Evolutionary conservation across 768 basidiomycete species (phyloP), one percentile per base, ranked within the genome.

Genomic region (Naganishia vishniacii): DNA sequence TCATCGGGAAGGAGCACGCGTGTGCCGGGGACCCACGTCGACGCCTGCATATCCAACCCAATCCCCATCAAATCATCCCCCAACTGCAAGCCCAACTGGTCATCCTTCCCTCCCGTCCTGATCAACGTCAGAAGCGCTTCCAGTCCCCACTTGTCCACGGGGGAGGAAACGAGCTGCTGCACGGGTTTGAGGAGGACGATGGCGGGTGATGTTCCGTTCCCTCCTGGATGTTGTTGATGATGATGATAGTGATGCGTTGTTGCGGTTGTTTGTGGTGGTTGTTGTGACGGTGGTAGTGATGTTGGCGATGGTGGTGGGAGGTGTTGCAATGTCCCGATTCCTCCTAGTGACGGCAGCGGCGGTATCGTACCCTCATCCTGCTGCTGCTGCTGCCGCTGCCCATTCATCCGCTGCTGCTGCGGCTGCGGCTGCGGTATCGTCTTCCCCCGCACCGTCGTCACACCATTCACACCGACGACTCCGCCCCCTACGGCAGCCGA

Each of bases 81-180:
- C 70, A 94, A 84, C 68, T 86, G 84, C 69, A 87, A 84, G 40
- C 47, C 59, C 51, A 60, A 49, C 51, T 60, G 61, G 62, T 41
- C 68, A 65, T 45, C 68, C 45, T 31, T 65, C 16, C 51, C 70
- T 16, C 64, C 68, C 18, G 65, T 69, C 34, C 65, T 64, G 48
- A 89, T 83, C 48, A 88, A 85, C 63, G 64, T 66, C 47, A 98
- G 80, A 60, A 98, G 79, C 16, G 88, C 90, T 48, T 92, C 75
- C 16, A 98, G 81, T 3, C 93, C 93, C 91, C 92, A 98, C 73
- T 91, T 83, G 78, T 98, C 93, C 42, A 93, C 93, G 1, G 93
- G 90, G 67, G 86, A 88, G 69, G 89, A 84, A 44, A 95, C 83
- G 16, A 98, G 84, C 78, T 98, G 93, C 75, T 95, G 89, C 47